Evolutionary conservation across 2,329 filamentous ascomycete species (phyloP).

Genomic region (Curvularia spicifera): DNA sequence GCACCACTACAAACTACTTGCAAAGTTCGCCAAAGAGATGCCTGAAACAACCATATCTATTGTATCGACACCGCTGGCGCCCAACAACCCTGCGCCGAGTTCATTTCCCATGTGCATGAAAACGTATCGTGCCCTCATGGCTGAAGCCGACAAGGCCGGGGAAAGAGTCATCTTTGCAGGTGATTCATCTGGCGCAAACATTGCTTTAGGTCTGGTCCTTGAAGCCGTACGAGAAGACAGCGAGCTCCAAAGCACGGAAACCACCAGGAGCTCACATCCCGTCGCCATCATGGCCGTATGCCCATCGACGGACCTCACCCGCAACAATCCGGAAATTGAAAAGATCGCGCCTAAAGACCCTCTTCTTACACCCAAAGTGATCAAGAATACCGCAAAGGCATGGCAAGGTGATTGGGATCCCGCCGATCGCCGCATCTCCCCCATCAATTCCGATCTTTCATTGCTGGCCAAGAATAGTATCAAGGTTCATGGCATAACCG

Average conservation of each 20-base stretch:
- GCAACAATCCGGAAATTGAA: constrained; percentile 55
- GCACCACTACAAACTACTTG: constrained; percentile 61
- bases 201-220: constrained; percentile 54
- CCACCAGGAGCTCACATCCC: constrained; percentile 33
- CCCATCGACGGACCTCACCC: constrained; percentile 58
- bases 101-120: constrained; percentile 57
- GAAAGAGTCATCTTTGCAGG: constrained; percentile 60
- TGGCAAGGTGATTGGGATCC: constrained; percentile 53
- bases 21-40: constrained; percentile 54
- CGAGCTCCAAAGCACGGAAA: constrained; percentile 12
- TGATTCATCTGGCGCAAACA: constrained; percentile 64
- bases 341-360: constrained; percentile 54
- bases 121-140: constrained; percentile 54
- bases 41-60: constrained; percentile 54
- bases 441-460: constrained; percentile 54
- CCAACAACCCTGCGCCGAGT: constrained; percentile 57
- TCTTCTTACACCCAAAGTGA: constrained; percentile 53
- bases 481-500: constrained; percentile 60
- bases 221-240: constrained; percentile 47
- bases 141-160: constrained; percentile 44
- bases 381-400: constrained; percentile 51
- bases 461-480: constrained; percentile 51
- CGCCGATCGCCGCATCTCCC: constrained; percentile 57
- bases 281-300: constrained; percentile 54
- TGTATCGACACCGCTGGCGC: constrained; percentile 62